Evolutionary conservation across 768 basidiomycete genomes (phyloP), one percentile per base, ranked within the genome.

Genomic region (Tricholoma sp.): DNA sequence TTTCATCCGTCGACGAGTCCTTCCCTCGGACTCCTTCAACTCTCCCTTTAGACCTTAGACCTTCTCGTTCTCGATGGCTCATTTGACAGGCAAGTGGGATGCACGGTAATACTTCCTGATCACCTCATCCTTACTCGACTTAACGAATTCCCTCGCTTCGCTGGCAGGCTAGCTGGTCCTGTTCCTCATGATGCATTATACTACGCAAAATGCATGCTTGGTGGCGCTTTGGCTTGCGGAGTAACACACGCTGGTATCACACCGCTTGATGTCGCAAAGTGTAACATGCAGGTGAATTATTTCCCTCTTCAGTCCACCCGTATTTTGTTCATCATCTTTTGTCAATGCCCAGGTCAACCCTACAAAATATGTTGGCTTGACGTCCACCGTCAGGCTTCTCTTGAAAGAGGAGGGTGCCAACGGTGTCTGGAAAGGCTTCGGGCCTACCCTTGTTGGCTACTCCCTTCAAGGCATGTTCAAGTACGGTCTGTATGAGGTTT

Each of bases 401-500:
- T 54, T 89, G 55, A 83, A 82, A 41, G 91, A 92, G 71, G 90
- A 95, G 74, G 91, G 94, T 66, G 73, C 85, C 59, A 83, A 72
- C 37, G 95, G 92, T 72, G 84, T 97, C 73, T 89, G 94, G 86
- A 98, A 96, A 74, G 95, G 95, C 67, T 78, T 97, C 69, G 91
- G 91, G 35, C 95, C 95, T 54, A 98, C 95, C 58, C 79, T 94
- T 61, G 79, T 96, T 74, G 94, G 95, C 61, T 95, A 95, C 79
- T 91, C 92, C 8, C 82, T 94, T 66, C 95, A 97, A 77, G 95
- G 95, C 71, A 87, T 94, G 84, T 94, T 96, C 88, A 98, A 98
- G 77, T 97, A 92, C 73, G 95, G 95, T 78, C 90, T 95, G 72
- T 97, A 97, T 72, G 94, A 98, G 76, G 72, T 89, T 69, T 98